Base-by-base conservation (phyloP, 768 basidiomycete genomes). In the Suillus placidus region DNA sequence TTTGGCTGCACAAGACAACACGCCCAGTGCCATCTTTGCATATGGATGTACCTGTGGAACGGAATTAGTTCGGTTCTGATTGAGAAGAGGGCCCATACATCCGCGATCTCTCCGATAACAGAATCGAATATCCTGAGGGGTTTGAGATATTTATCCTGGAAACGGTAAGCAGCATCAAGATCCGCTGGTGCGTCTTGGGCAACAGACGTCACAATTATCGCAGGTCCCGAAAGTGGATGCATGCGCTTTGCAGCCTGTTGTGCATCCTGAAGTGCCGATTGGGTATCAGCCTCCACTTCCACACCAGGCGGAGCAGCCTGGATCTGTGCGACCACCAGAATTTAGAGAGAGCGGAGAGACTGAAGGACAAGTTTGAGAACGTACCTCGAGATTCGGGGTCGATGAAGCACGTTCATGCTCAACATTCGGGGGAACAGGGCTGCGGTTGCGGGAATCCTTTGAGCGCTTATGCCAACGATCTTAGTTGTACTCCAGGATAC, bases 1-100 rank as follows among this genome's bases (percentile, higher is more conserved):
- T 26, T 61, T 34, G 23, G 56, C 40, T 20, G 64, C 57, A 13
- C 42, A 43, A 14, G 57, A 30, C 43, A 64, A 35, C 12, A 26
- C 43, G 14, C 20, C 42, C 20, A 60, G 18, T 23, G 64, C 64
- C 40, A 64, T 61, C 35, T 56, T 57, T 8, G 57, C 64, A 34
- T 64, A 64, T 13, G 64, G 64, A 61, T 64, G 64, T 10, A 64
- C n/a, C 64, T 64, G 8, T 14, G 16, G 9, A 18, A 35, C 14
- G 10, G 4, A 16, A 34, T 23, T 18, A 43, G 34, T 26, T n/a
- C 42, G 38, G 23, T 49, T 23, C 12, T 6, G n/a, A 47, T 23
- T 4, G 12, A 6, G 23, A 49, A 12, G 47, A 49, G 30, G 30
- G n/a, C 12, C 6, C 63, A 8, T 26, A 57, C 63, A 30, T 58